Evolutionary conservation across 2,329 filamentous ascomycete genomes (phyloP).

Genomic region (Epichloe elymi): DNA sequence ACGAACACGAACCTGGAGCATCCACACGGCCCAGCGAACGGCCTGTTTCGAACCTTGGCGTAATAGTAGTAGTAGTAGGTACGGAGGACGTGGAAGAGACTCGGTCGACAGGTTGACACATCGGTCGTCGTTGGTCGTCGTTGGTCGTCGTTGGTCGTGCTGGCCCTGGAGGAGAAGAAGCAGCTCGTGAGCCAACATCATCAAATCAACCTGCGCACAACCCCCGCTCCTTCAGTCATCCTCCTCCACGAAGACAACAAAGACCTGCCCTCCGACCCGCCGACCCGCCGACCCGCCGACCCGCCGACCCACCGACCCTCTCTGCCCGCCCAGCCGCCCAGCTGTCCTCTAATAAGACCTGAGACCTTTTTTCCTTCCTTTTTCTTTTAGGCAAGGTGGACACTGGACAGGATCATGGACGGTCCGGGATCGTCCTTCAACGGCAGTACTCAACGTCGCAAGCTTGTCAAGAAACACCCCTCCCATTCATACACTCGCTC

Average conservation of each 20-base stretch:
- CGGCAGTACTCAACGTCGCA: constrained; percentile 42
- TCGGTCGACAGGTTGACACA: neutral
- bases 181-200: neutral
- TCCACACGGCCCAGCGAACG: neutral
- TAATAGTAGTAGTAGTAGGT: neutral
- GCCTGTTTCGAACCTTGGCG: neutral
- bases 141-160: neutral
- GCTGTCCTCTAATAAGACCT: constrained; percentile 7
- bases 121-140: too few species aligned
- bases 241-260: neutral
- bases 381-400: constrained; percentile 9
- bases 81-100: neutral
- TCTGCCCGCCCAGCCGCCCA: neutral
- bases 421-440: constrained; percentile 28
- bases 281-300: neutral
- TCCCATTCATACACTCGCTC: constrained; percentile 28
- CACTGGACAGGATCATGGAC: constrained; percentile 30
- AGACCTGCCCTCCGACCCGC: neutral
- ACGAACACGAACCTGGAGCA: too few species aligned
- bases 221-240: neutral
- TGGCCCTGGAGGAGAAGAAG: neutral
- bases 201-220: neutral
- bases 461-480: constrained; percentile 50
- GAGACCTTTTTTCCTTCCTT: constrained; percentile 7
- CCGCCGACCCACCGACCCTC: neutral